Evolutionary conservation across 805 yeast genomes (phyloP), one percentile per base, ranked within the genome.

Genomic region (Phaffomyces thermotolerans): DNA sequence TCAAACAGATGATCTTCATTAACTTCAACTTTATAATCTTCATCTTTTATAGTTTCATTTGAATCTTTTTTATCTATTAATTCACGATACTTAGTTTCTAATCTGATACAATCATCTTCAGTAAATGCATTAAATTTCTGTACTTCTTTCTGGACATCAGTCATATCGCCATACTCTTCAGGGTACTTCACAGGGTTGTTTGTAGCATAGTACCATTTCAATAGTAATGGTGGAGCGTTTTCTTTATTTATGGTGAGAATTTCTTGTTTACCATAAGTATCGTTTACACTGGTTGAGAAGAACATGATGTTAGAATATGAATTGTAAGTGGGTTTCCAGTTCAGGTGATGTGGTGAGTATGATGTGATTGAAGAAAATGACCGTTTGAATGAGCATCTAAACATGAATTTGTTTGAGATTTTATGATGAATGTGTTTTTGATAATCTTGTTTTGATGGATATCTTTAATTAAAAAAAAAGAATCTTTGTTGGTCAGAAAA

Each of bases 121-220:
- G 86, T 72, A 58, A 90, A 90, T 2, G 87, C 81, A 14, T 77
- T 62, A 57, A 83, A 91, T 53, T 78, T 77, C 6, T 20, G 24
- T 12, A 18, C 9, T 33, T 43, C 39, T 42, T 66, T 59, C 0
- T 95, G 78, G 3, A 67, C 61, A 36, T 68, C 66, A 0, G 63
- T 60, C 30, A 55, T 62, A 57, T 83, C 85, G 17, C 71, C 58
- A 49, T 69, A 71, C 62, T 80, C 75, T 20, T 59, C 66, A 1
- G 95, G 95, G 62, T 84, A 84, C 8, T 76, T 63, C 12, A 68
- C 59, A 1, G 96, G 95, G 7, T 79, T 62, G 57, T 87, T 96
- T 0, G 88, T 80, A 2, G 95, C 91, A 54, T 87, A 83, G 58
- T 77, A 88, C 97, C 97, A 89, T 48, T 71, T 55, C 4, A 46